Base-by-base conservation (phyloP, 805 yeast genomes). In the Candida nitratophila region DNA sequence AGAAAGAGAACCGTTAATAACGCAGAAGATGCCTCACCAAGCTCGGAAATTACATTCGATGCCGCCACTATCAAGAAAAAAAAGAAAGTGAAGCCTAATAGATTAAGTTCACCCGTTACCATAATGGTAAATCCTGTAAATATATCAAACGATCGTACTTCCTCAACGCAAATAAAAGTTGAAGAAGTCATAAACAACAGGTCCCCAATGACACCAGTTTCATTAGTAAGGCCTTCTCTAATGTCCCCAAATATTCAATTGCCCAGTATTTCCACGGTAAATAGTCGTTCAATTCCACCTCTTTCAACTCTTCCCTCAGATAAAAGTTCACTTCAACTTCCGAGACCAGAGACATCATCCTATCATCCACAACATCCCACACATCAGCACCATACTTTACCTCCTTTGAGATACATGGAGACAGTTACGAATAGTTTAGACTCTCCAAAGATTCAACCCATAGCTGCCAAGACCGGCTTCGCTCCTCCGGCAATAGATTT, bases 1-100 rank as follows among this genome's bases (percentile, higher is more conserved):
- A 70, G 96, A 45, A 82, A 79, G 50, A 71, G 93, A 52, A 30
- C 39, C 11, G 41, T 34, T 6, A 20, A 20, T 19, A 15, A 6
- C 9, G 17, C 12, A 7, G n/a, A 34, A 7, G n/a, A 8, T 20
- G n/a, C 10, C 8, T 9, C 14, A 35, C 14, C 22, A n/a, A 24
- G n/a, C n/a, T n/a, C n/a, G 19, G 45, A 21, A 16, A 33, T 20
- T 33, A 21, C 45, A 16, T n/a, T 40, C 2, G 27, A 41, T 9
- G 26, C 29, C 15, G 20, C 42, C 3, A 34, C 24, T 15, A 15
- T 36, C 6, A 32, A 32, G 12, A 32, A 32, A 14, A 50, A 19
- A 35, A 39, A 27, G 19, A 9, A 12, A 22, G 19, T 10, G 7
- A n/a, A 10, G 16, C 11, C 17, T 15, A 22, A 21, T 14, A 36